Evolutionary conservation across 2,329 filamentous ascomycete species (phyloP), one percentile per base, ranked within the genome.

Genomic region (Alternaria infectoria): DNA sequence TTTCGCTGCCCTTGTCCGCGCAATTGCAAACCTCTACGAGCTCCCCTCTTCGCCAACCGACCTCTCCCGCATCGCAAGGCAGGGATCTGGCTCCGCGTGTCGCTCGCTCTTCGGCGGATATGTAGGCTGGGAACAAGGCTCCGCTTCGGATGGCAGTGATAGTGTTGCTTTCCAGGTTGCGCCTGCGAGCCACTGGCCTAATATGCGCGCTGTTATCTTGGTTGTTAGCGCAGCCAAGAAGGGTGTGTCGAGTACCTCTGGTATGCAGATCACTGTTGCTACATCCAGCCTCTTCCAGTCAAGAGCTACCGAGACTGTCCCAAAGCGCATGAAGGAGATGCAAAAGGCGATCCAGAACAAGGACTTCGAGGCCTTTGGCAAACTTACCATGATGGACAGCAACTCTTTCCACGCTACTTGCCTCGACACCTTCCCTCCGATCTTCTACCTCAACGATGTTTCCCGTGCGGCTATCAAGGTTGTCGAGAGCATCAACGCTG

Each of bases 401-500:
- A 99, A 99, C 84, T 93, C 90, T 63, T 99, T 99, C 89, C 96
- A 99, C 81, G 93, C 96, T 40, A 93, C 91, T 61, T 98, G 96
- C 80, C 85, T 96, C 72, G 96, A 99, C 79, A 98, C 96, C 2
- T 93, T 93, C 82, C 96, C 96, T 47, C 96, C 96, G 17, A 99
- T 99, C 78, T 97, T 97, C 82, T 99, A 99, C 85, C 90, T 99
- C 86, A 99, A 97, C 82, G 96, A 99, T 78, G 90, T 95, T 15
- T 95, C 91, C 19, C 86, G 91, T 40, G 93, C 95, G 1, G 93
- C 95, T 6, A 93, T 99, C 64, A 87, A 93, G 56, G 89, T 93
- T 15, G 94, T 97, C 28, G 93, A 99, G 83, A 87, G 90, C 71
- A 92, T 98, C 83, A 99, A 99, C 77, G 86, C 86, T 57, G 86